Evolutionary conservation across 345 rosid genomes (phyloP).

Genomic region (Mallotus nudiflorus): DNA sequence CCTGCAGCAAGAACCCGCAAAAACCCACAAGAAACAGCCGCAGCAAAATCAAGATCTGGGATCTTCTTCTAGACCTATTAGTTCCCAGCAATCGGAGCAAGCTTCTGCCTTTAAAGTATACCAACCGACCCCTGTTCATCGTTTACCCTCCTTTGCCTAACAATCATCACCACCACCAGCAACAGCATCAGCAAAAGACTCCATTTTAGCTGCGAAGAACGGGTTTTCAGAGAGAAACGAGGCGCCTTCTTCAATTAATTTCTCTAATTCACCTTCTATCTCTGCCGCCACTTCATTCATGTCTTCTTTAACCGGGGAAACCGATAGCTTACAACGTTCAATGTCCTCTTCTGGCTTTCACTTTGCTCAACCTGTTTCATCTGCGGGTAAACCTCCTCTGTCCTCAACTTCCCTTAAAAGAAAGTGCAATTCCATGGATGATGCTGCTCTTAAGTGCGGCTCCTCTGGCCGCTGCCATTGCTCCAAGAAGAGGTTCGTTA

Average conservation of each 20-base stretch:
- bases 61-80: constrained; percentile 15
- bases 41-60: constrained; percentile 20
- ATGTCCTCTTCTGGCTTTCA: constrained; percentile 68
- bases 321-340: constrained; percentile 55
- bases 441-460: constrained; percentile 53
- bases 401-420: constrained; percentile 61
- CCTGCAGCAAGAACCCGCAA: constrained; percentile 5
- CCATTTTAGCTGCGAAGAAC: constrained; percentile 27
- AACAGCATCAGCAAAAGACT: constrained; percentile 26
- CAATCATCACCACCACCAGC: constrained; percentile 31
- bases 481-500: constrained; percentile 75
- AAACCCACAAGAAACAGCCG: constrained; percentile 17
- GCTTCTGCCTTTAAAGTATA: constrained; percentile 68
- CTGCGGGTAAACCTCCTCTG: constrained; percentile 69
- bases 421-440: constrained; percentile 71
- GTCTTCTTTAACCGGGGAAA: constrained; percentile 74
- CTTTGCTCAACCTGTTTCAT: constrained; percentile 55
- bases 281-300: constrained; percentile 68
- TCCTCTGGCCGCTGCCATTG: constrained; percentile 87
- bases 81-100: constrained; percentile 28
- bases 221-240: constrained; percentile 46
- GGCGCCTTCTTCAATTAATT: constrained; percentile 41
- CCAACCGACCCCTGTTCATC: constrained; percentile 65
- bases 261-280: constrained; percentile 48
- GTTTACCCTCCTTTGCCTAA: constrained; percentile 78